Evolutionary conservation across 2,329 filamentous ascomycete genomes (phyloP).

Genomic region (Thielaviopsis punctulata): DNA sequence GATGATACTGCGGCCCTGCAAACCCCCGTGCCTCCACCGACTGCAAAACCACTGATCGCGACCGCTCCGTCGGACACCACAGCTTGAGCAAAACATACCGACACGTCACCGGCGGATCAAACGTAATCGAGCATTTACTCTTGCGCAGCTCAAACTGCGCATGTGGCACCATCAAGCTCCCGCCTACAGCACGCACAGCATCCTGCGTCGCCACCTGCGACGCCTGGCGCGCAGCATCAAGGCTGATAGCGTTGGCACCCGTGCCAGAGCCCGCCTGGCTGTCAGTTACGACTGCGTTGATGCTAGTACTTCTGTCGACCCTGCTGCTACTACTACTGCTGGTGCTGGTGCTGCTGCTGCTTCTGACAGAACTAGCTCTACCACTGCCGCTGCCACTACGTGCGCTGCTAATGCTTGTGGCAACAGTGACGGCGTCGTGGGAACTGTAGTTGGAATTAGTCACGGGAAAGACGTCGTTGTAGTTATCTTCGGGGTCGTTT

Average conservation of each 20-base stretch:
- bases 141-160: slow-evolving; percentile 72
- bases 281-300: neutral
- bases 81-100: slow-evolving; percentile 78
- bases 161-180: slow-evolving; percentile 50
- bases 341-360: neutral
- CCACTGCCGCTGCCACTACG: neutral
- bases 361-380: neutral
- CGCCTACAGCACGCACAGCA: slow-evolving; percentile 37
- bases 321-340: no score
- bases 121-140: slow-evolving; percentile 72
- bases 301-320: no score
- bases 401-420: neutral
- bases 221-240: slow-evolving; percentile 3
- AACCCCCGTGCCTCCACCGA: slow-evolving; percentile 70
- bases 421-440: neutral
- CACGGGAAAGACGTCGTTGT: slow-evolving; percentile 14
- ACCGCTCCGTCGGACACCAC: slow-evolving; percentile 59
- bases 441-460: neutral
- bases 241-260: slow-evolving; percentile 15
- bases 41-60: slow-evolving; percentile 51
- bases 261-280: slow-evolving; percentile 20
- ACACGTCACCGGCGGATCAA: slow-evolving; percentile 66
- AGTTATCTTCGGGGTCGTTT: no score
- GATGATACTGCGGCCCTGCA: slow-evolving; percentile 50
- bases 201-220: slow-evolving; percentile 24